A percentile compares a stretch with the other conserved stretches of the same genome.
Evolutionary conservation across 164 flowering plant genomes (phyloP).

Genomic region (Liquidambar formosana): DNA sequence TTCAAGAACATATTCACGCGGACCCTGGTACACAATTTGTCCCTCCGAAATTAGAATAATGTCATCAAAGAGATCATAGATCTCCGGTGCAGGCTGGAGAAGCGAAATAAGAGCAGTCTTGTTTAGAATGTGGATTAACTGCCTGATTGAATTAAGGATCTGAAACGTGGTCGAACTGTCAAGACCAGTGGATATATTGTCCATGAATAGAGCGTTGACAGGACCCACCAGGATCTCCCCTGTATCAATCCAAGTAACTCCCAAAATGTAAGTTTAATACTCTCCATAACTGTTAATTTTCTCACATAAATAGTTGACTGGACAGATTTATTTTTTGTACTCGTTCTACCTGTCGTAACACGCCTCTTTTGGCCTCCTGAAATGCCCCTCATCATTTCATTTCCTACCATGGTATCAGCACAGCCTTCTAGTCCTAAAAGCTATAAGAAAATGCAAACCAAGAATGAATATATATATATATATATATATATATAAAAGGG

Average conservation of each 20-base stretch:
- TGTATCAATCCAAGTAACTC: constrained; percentile 1
- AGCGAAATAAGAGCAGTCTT: constrained; percentile 40
- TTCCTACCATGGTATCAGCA: constrained; percentile 39
- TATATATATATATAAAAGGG: background rate
- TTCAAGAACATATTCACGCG: constrained; percentile 34
- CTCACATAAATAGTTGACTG: no score
- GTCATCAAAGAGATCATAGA: constrained; percentile 49
- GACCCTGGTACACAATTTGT: constrained; percentile 40
- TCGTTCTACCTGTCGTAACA: constrained; percentile 32
- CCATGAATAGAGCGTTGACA: constrained; percentile 37
- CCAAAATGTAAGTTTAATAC: no score
- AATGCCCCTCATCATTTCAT: constrained; percentile 33
- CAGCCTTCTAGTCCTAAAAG: constrained; percentile 37
- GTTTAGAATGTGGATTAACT: constrained; percentile 30
- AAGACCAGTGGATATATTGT: constrained; percentile 42
- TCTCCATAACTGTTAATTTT: no score
- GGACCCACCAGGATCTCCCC: constrained; percentile 48
- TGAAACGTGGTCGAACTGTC: constrained; percentile 49
- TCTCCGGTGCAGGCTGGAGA: constrained; percentile 58
- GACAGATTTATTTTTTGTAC: no score
- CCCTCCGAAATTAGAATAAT: constrained; percentile 42
- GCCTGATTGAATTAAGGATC: constrained; percentile 33
- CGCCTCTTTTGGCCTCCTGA: constrained; percentile 41
- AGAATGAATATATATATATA: no score
- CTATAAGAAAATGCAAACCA: constrained; percentile 1